Evolutionary conservation across 2,329 filamentous ascomycete genomes (phyloP).

Genomic region (Metarhizium brunneum): DNA sequence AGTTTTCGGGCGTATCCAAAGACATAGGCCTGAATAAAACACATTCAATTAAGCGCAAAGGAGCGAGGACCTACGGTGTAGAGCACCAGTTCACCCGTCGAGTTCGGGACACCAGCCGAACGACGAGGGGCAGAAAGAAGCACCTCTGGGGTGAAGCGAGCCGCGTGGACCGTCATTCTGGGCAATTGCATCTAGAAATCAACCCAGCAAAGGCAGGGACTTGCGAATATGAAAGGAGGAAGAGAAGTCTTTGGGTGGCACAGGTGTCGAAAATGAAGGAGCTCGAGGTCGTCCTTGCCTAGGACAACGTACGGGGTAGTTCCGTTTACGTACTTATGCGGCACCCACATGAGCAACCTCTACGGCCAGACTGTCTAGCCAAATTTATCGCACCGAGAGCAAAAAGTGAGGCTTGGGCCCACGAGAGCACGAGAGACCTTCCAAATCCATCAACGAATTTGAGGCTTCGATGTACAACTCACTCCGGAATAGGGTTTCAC

Average conservation of each 20-base stretch:
- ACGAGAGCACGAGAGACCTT: not conserved
- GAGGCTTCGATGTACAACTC: not conserved
- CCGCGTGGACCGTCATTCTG: slow-evolving; percentile 59
- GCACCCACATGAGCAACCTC: not conserved
- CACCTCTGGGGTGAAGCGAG: slow-evolving; percentile 68
- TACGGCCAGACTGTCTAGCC: too few relatives aligned
- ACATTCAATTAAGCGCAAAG: not conserved
- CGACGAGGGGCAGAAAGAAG: slow-evolving; percentile 68
- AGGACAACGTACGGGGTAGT: too few relatives aligned
- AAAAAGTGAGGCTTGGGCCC: too few relatives aligned
- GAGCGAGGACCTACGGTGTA: slow-evolving; percentile 43
- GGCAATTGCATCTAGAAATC: not conserved
- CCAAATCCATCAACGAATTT: not conserved
- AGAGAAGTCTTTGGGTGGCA: too few relatives aligned
- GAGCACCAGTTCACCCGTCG: slow-evolving; percentile 52
- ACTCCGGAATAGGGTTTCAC: too few relatives aligned
- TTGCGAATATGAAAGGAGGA: too few relatives aligned
- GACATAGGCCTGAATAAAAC: too few relatives aligned
- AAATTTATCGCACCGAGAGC: too few relatives aligned
- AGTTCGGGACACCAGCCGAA: slow-evolving; percentile 61
- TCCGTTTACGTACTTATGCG: not conserved
- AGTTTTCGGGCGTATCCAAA: not conserved
- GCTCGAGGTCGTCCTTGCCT: too few relatives aligned
- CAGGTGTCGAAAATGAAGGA: too few relatives aligned
- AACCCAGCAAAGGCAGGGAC: too few relatives aligned